These are phyloP conservation scores for Xerocomellus chrysenteron DNA, from an alignment of 768 basidiomycete species.

Conservation along the genomic window DNA sequence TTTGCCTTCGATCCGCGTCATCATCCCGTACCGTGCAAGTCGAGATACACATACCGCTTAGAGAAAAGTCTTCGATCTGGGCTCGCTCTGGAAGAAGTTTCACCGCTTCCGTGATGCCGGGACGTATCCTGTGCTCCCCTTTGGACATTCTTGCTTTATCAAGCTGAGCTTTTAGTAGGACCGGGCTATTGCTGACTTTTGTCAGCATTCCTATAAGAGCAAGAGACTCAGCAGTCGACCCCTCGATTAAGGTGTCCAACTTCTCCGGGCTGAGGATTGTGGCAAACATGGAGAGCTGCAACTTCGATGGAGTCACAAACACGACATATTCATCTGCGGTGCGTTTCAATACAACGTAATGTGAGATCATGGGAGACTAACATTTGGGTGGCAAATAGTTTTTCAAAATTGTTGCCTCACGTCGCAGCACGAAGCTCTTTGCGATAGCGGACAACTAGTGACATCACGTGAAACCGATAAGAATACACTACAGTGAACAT, in stretches of 20 bases:
- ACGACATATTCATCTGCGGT: slow-evolving; percentile 92
- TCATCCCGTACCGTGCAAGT: not conserved
- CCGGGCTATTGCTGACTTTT: slow-evolving; percentile 92
- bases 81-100: slow-evolving; percentile 58
- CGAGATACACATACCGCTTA: slow-evolving; percentile 62
- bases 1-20: slow-evolving; percentile 56
- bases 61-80: slow-evolving; percentile 64
- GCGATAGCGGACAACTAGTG: slow-evolving; percentile 67
- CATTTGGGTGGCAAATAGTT: slow-evolving; percentile 91
- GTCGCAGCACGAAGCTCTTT: slow-evolving; percentile 85
- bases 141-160: slow-evolving; percentile 55
- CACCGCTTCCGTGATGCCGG: slow-evolving; percentile 58
- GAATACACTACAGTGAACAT: slow-evolving; percentile 2
- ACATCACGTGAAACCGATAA: not conserved
- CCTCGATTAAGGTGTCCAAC: slow-evolving; percentile 65
- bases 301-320: slow-evolving; percentile 84
- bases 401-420: slow-evolving; percentile 79
- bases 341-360: not conserved
- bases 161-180: slow-evolving; percentile 76
- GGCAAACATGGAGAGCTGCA: slow-evolving; percentile 79
- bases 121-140: slow-evolving; percentile 42
- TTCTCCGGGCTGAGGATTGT: slow-evolving; percentile 72
- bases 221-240: slow-evolving; percentile 73
- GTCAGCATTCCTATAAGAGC: slow-evolving; percentile 77
- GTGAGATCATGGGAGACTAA: slow-evolving; percentile 36